Evolutionary conservation across 495 filamentous ascomycete species (phyloP), one percentile per base, ranked within the genome.

Genomic region (Glarea lozoyensis): DNA sequence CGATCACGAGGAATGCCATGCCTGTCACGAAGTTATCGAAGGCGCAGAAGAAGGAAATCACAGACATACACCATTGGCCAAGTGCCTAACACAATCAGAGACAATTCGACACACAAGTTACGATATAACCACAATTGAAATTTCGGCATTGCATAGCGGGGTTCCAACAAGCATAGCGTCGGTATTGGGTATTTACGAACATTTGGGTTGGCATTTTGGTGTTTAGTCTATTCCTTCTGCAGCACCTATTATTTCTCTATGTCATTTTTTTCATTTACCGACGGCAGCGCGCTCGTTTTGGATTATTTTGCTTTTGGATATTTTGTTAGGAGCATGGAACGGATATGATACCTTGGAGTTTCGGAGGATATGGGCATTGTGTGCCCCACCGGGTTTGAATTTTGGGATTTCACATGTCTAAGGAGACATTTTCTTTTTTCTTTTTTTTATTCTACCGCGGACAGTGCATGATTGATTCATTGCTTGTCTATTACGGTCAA

Each of bases 21-120:
- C 47, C 40, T 40, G 23, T 47, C 11, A 56, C 40, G 53, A 56
- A 42, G 53, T 53, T 56, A 56, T 52, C 49, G 49, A 56, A 48
- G 53, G 43, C 53, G 49, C 53, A 56, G n/a, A 49, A 52, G 42
- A 46, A 52, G 42, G 45, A 39, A 52, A 39, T 40, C 40, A 44
- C 41, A 46, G 13, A n/a, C n/a, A n/a, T n/a, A n/a, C n/a, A n/a
- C n/a, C n/a, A n/a, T n/a, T n/a, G n/a, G n/a, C n/a, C n/a, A n/a
- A n/a, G n/a, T n/a, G 36, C 52, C 43, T 19, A 12, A 13, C 30
- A 40, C 32, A 49, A 33, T 42, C 22, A 10, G 10, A 35, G 6
- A 10, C 32, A 35, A 9, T 22, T n/a, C 52, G 19, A 46, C 43
- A 37, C 46, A 48, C 40, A 29, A 38, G 35, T 42, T 24, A 42